Base-by-base conservation (phyloP, 306 rosid species). In the Neltuma alba region DNA sequence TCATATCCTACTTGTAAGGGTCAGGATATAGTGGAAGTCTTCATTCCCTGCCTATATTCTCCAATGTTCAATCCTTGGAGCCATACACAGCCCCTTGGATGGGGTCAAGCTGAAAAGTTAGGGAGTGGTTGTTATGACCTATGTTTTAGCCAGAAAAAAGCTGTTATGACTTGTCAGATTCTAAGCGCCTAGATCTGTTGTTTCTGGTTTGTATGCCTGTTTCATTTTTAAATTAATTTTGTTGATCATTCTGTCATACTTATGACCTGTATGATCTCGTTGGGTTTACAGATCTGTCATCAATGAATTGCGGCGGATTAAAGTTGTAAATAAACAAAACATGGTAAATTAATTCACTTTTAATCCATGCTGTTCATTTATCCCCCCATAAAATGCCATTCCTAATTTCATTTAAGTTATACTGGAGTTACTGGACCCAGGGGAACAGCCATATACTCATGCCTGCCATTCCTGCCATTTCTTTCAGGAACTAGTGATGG, bases 401-500 rank as follows among this genome's bases (percentile, higher is more conserved):
- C 54, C 47, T 21, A 6, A 25, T 68, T 14, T 23, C 38, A 38
- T 23, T 40, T 2, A 41, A 68, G 36, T 41, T 25, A 68, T 12
- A 28, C 7, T 66, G 10, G 25, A 66, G 72, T 66, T 21, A 11
- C 48, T 44, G 73, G 23, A 23, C 55, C n/a, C 5, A 50, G 48
- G 72, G 30, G 21, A 25, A 44, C 20, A 61, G 33, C 13, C 18
- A 14, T 63, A 38, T 70, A 36, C 3, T 68, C 72, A 9, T 76
- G 80, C 64, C 7, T 70, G 79, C 30, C n/a, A n/a, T n/a, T n/a
- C n/a, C n/a, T n/a, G n/a, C n/a, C 21, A 37, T 42, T 23, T 80
- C 10, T 57, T 47, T 76, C 89, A 93, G 98, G 98, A 93, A 38
- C 30, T 86, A 71, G 97, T 93, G 76, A 65, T 88, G 71, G 98